Base-by-base conservation (phyloP, 2,329 filamentous ascomycete species). In the Penicillium frequentans region DNA sequence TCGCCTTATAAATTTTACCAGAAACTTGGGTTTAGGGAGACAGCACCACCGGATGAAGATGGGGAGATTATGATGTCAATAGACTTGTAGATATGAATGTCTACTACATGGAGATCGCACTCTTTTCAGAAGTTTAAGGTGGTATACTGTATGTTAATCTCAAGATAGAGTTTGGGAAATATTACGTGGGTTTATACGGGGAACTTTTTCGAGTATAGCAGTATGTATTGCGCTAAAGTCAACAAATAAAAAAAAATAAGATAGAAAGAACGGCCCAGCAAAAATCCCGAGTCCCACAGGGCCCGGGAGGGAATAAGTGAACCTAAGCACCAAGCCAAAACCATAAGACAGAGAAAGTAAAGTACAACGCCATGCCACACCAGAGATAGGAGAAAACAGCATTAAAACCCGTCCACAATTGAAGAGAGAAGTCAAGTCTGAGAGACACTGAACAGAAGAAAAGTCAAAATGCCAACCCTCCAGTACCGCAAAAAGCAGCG, bases 301-400 rank as follows among this genome's bases (percentile, higher is more conserved):
- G 43, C 23, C 19, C 43, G 57, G 19, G 49, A 59, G 63, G 58
- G 61, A 68, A 67, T 52, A 60, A 63, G 47, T 24, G 39, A 57
- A 57, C 58, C 60, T 51, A 31, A 66, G 64, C 60, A 65, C 64
- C 65, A 51, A 62, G 49, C 62, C 64, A 46, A 57, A 64, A 61
- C 48, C 58, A 62, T 56, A 60, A 55, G 33, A 66, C 60, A 64
- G 31, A 59, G 55, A 62, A 63, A 56, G 50, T 58, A 58, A 39
- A 53, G 53, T 39, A 54, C 49, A 64, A 65, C 57, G 63, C 62
- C 58, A 64, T 64, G 55, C 59, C 63, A 64, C 58, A 58, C 56
- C 49, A 57, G 58, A 43, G 58, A 56, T 21, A 58, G 27, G 45
- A 31, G 51, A 62, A 54, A 46, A 54, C 42, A 60, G 59, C 46